Conservation (phyloP, 805 yeast genomes). For the Saccharomycopsis fermentans region DNA sequence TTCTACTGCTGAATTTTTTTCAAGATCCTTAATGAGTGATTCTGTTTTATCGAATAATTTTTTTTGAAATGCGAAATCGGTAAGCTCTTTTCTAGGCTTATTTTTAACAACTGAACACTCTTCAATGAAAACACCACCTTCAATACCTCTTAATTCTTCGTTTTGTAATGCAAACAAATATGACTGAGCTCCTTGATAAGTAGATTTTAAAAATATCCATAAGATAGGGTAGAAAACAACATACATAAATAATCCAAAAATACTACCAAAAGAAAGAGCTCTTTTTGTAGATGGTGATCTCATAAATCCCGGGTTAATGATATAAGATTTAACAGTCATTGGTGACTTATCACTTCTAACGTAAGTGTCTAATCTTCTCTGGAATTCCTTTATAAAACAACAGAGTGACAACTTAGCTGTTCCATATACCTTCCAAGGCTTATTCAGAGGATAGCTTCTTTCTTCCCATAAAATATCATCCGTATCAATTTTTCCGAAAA, state of each 20-base stretch:
- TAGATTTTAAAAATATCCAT: slow-evolving; percentile 71
- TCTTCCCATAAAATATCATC: slow-evolving; percentile 55
- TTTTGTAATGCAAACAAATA: slow-evolving; percentile 56
- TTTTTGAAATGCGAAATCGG: slow-evolving; percentile 51
- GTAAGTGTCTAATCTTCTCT: slow-evolving; percentile 46
- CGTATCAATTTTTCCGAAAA: slow-evolving; percentile 56
- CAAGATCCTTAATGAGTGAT: slow-evolving; percentile 45
- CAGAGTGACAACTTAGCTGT: slow-evolving; percentile 69
- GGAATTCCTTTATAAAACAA: slow-evolving; percentile 71
- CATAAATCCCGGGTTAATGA: slow-evolving; percentile 90
- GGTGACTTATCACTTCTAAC: slow-evolving; percentile 63
- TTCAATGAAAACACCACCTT: slow-evolving; percentile 62
- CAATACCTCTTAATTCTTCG: slow-evolving; percentile 53
- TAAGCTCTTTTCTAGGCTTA: slow-evolving; percentile 49
- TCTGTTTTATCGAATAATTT: slow-evolving; percentile 52
- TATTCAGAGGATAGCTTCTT: slow-evolving; percentile 44
- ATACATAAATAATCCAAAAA: slow-evolving; percentile 54
- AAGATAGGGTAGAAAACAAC: slow-evolving; percentile 67
- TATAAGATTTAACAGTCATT: slow-evolving; percentile 53
- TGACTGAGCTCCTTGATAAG: slow-evolving; percentile 73
- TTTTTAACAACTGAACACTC: slow-evolving; percentile 52
- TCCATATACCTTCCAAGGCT: slow-evolving; percentile 74
- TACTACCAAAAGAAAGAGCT: slow-evolving; percentile 63
- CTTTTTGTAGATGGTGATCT: slow-evolving; percentile 81
- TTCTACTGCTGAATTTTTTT: slow-evolving; percentile 60